Base-by-base conservation (phyloP, 768 basidiomycete genomes). In the Lentinula sp. region DNA sequence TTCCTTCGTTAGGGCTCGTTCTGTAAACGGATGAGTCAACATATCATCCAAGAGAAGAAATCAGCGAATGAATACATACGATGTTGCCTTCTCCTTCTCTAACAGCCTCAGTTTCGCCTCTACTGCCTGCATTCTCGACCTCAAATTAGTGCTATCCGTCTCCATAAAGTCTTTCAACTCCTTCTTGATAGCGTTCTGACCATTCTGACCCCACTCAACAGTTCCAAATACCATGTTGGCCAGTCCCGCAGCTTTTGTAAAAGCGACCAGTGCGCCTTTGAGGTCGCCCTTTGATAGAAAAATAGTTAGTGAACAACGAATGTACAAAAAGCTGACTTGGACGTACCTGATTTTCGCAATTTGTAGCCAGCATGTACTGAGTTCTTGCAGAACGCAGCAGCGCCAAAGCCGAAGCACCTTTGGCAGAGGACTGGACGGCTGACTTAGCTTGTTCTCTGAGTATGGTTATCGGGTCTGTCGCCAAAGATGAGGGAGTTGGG, bases 161-260 rank as follows among this genome's bases (percentile, higher is more conserved):
- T 83, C 78, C 66, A 85, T 77, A 62, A 91, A 89, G 23, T 85
- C 83, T 46, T 76, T 66, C 59, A 89, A 79, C 65, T 89, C 88
- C 71, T 81, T 84, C 71, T 80, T 79, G 51, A 90, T 70, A 39
- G 80, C 73, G 15, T 84, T 84, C 61, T 78, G 78, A 62, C 79
- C 73, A n/a, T 46, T 39, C 32, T 79, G 81, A 40, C 74, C 75
- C 50, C 70, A 69, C 65, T 78, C 79, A 62, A 83, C 83, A 15
- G 83, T 81, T 50, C 84, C 81, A 76, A 88, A 81, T 49, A 84
- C 77, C 72, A 83, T 78, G 64, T 79, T 77, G 0, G 81, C 75
- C 2, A 90, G 75, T 23, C 76, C 80, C 1, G 83, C 89, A 7
- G 88, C 82, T 69, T 80, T 85, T 32, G 85, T 81, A 65, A 84